Percentiles rank a stretch among this genome's conserved stretches.
Evolutionary conservation across 2,329 filamentous ascomycete genomes (phyloP).

Genomic region (Aspergillus piperis): DNA sequence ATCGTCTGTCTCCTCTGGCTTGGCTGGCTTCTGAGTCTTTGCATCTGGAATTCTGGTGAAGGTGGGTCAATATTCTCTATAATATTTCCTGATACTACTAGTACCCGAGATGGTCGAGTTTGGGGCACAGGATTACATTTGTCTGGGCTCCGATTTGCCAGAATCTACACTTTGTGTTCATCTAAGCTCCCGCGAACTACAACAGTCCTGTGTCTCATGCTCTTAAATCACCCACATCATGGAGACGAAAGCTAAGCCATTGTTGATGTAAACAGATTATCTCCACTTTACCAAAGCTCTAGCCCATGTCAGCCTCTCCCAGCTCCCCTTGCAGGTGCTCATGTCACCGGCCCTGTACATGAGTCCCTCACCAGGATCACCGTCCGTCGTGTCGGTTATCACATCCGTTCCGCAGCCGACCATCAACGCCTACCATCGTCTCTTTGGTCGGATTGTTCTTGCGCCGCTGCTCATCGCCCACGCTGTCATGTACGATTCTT

Average conservation of each 20-base stretch:
- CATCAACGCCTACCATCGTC: constrained; percentile 59
- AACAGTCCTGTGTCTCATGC: neutral
- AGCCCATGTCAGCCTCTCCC: constrained; percentile 60
- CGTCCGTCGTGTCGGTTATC: constrained; percentile 54
- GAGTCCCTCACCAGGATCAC: constrained; percentile 46
- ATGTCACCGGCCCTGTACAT: constrained; percentile 47
- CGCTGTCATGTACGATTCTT: constrained; percentile 57
- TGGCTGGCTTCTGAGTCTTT: constrained; percentile 55
- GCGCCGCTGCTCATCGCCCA: constrained; percentile 55
- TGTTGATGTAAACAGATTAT: constrained; percentile 52
- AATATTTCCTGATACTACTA: neutral
- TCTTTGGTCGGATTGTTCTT: constrained; percentile 58
- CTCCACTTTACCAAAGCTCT: constrained; percentile 65
- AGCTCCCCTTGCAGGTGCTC: constrained; percentile 61
- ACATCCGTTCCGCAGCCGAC: constrained; percentile 57
- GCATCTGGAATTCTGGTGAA: constrained; percentile 54
- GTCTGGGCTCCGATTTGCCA: constrained; percentile 1
- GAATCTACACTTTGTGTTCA: neutral
- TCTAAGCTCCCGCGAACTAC: neutral
- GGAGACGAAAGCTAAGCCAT: neutral
- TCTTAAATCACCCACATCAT: neutral
- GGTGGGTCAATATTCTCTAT: constrained; percentile 43
- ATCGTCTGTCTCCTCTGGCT: constrained; percentile 52
- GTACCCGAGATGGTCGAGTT: neutral
- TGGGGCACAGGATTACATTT: neutral